Percentiles rank a stretch among this genome's conserved stretches.
These are phyloP conservation scores for Epichloe uncinata DNA, from an alignment of 2,329 filamentous ascomycete genomes.

Conservation along the genomic window DNA sequence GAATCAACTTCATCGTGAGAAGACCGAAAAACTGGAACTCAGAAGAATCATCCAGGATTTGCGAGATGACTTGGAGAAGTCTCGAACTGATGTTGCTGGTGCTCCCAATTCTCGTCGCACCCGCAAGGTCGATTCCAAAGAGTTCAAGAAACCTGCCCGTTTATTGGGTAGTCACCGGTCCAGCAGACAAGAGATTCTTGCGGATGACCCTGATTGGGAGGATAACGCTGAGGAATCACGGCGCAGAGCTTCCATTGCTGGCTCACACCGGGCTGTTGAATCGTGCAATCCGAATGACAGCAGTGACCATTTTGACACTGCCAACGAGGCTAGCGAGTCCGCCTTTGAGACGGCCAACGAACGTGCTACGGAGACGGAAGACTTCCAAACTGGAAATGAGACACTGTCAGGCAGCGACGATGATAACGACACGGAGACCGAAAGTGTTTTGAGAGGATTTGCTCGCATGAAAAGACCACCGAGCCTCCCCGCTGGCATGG, in stretches of 20 bases:
- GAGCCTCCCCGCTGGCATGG: slow-evolving; percentile 23
- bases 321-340: slow-evolving; percentile 59
- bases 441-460: slow-evolving; percentile 39
- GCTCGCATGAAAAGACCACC: slow-evolving; percentile 29
- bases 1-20: slow-evolving; percentile 90
- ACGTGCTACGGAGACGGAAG: slow-evolving; percentile 75
- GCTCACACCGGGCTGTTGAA: slow-evolving; percentile 7
- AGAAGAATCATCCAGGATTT: slow-evolving; percentile 92
- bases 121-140: slow-evolving; percentile 49
- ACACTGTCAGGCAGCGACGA: slow-evolving; percentile 63
- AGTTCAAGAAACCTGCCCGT: slow-evolving; percentile 66
- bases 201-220: slow-evolving; percentile 82
- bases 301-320: slow-evolving; percentile 65
- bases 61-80: slow-evolving; percentile 75
- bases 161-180: slow-evolving; percentile 65
- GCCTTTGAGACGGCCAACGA: slow-evolving; percentile 63
- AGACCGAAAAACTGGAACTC: slow-evolving; percentile 95
- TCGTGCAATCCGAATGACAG: slow-evolving; percentile 28
- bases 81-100: slow-evolving; percentile 38
- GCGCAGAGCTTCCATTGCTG: slow-evolving; percentile 12
- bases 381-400: slow-evolving; percentile 88
- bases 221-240: slow-evolving; percentile 43
- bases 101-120: slow-evolving; percentile 42
- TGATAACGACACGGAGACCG: slow-evolving; percentile 84
- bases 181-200: slow-evolving; percentile 62